Evolutionary conservation across 495 filamentous ascomycete genomes (phyloP).

Genomic region (Diplogelasinospora grovesii): DNA sequence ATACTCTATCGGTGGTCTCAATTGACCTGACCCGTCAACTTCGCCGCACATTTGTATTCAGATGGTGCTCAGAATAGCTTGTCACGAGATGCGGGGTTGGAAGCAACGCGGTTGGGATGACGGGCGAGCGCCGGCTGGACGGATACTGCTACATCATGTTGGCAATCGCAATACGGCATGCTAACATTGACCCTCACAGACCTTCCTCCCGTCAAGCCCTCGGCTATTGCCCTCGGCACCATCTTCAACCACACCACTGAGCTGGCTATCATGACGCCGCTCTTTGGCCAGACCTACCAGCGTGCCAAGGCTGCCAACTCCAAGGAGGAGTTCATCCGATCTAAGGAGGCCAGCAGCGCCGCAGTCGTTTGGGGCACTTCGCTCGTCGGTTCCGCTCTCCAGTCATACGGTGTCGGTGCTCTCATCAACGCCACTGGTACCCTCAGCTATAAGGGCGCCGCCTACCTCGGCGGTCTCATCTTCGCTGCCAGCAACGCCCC

Average conservation of each 20-base stretch:
- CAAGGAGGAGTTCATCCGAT: conserved; percentile 93
- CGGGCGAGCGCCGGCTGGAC: too few relatives aligned
- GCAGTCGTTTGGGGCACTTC: conserved; percentile 88
- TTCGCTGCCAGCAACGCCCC: conserved; percentile 89
- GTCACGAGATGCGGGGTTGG: too few relatives aligned
- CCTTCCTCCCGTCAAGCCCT: conserved; percentile 93
- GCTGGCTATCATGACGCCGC: conserved; percentile 65
- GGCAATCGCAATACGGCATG: too few relatives aligned
- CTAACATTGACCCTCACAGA: conserved; percentile 46
- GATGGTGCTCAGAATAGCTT: too few relatives aligned
- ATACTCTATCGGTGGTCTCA: too few relatives aligned
- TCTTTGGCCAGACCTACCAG: conserved; percentile 95
- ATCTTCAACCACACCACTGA: conserved; percentile 78
- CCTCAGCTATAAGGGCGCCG: conserved; percentile 91
- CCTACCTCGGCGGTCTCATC: conserved; percentile 84
- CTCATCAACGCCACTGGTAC: conserved; percentile 94
- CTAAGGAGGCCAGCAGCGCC: conserved; percentile 82
- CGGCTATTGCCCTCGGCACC: conserved; percentile 92
- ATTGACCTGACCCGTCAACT: too few relatives aligned
- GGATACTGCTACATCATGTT: too few relatives aligned
- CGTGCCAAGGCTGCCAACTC: conserved; percentile 84
- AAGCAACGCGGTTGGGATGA: too few relatives aligned
- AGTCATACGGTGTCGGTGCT: conserved; percentile 92
- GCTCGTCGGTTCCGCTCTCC: conserved; percentile 77
- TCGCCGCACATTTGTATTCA: too few relatives aligned